phyloP scores from a whole-genome alignment of 306 rosid species.

The Trichosanthes cucumerina region DNA sequence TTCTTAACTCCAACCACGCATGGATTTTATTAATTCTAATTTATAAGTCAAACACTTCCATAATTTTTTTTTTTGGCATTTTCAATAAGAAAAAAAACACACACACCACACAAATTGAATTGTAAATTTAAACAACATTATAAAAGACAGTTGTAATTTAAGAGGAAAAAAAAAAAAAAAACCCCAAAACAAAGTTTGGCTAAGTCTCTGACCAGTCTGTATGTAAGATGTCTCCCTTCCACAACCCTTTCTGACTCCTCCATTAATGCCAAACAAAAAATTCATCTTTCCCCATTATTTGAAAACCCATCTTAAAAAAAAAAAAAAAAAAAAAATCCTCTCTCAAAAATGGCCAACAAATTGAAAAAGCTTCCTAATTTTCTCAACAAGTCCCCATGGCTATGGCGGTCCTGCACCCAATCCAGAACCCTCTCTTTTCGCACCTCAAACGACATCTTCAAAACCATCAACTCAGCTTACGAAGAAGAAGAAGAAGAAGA shows the following conservation, averaged over 20 bases:
- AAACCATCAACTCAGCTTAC: slow-evolving; percentile 40
- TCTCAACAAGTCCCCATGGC: slow-evolving; percentile 27
- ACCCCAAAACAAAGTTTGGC: background rate
- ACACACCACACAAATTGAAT: too few species aligned
- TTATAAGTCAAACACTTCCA: too few species aligned
- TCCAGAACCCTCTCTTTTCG: slow-evolving; percentile 71
- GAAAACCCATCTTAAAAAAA: background rate
- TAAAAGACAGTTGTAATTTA: background rate
- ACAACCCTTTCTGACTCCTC: slow-evolving; percentile 25
- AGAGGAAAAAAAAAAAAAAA: background rate
- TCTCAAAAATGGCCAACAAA: slow-evolving; percentile 1
- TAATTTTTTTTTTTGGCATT: too few species aligned
- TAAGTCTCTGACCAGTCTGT: background rate
- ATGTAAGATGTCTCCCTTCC: background rate
- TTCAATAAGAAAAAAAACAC: too few species aligned
- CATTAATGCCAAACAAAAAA: slow-evolving; percentile 37
- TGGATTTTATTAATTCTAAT: too few species aligned
- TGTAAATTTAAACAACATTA: background rate
- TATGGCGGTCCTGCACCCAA: slow-evolving; percentile 65
- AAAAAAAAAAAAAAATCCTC: background rate
- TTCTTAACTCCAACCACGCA: too few species aligned
- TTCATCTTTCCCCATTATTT: slow-evolving; percentile 13
- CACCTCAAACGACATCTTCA: slow-evolving; percentile 19
- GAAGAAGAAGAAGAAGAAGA: slow-evolving; percentile 6
- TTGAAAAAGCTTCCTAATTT: background rate